Evolutionary conservation across 345 rosid species (phyloP).

Genomic region (Eutrema heterophyllum): DNA sequence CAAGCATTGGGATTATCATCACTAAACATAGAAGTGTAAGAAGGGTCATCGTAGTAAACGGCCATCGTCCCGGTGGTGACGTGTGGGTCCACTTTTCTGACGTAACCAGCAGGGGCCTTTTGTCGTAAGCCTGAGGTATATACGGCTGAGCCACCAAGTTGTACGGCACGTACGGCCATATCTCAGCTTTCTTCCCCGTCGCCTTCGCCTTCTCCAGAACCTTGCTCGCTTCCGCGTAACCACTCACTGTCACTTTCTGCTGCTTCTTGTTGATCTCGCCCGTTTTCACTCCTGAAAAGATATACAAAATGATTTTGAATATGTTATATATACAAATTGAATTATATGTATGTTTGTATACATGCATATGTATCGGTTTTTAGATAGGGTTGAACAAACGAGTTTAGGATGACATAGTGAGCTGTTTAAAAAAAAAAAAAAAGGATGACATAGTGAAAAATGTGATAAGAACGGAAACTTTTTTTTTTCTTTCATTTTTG

Average conservation of each 20-base stretch:
- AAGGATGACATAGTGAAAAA: too few species aligned
- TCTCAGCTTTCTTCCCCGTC: constrained; percentile 90
- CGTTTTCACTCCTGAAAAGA: constrained; percentile 60
- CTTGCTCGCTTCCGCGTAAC: constrained; percentile 71
- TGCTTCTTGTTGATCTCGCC: constrained; percentile 90
- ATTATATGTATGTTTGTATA: too few species aligned
- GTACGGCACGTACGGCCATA: constrained; percentile 95
- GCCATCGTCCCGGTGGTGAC: constrained; percentile 35
- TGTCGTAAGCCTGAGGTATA: constrained; percentile 70
- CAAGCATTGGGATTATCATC: constrained; percentile 97
- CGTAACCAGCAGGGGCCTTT: constrained; percentile 94
- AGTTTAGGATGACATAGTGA: background rate
- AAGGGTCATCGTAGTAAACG: constrained; percentile 47
- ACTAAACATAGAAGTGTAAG: constrained; percentile 60
- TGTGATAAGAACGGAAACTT: too few species aligned
- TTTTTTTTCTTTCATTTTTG: background rate
- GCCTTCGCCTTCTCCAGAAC: constrained; percentile 83
- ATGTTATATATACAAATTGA: background rate
- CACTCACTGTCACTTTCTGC: constrained; percentile 82
- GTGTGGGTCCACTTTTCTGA: constrained; percentile 60
- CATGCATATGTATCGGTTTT: too few species aligned
- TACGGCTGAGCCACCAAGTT: constrained; percentile 87
- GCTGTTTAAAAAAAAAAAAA: too few species aligned
- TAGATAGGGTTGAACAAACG: too few species aligned
- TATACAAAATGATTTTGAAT: background rate